Percentiles rank a stretch among this genome's conserved stretches.
Conservation (phyloP, 352 stramenopile genomes). For the Globisporangium irregulare region DNA sequence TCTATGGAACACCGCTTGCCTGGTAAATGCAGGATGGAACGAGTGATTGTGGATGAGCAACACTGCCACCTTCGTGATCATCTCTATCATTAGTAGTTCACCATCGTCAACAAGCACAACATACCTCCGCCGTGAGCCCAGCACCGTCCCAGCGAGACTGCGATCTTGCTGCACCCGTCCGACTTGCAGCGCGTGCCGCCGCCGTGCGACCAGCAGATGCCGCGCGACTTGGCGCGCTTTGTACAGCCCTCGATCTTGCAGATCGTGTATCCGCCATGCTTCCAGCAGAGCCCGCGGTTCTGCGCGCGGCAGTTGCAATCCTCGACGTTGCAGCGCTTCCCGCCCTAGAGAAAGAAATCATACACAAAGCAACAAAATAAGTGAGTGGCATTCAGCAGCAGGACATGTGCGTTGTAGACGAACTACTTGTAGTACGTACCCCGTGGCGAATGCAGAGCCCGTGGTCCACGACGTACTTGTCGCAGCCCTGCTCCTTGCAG, state of each 20-base stretch:
- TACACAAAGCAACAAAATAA: neutral
- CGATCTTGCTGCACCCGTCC: slow-evolving; percentile 24
- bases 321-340: slow-evolving; percentile 48
- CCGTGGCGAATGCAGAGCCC: slow-evolving; percentile 44
- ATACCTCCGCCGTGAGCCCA: slow-evolving; percentile 1
- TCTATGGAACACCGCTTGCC: slow-evolving; percentile 41
- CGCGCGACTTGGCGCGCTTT: slow-evolving; percentile 30
- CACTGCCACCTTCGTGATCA: neutral
- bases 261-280: slow-evolving; percentile 37
- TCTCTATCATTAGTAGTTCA: neutral
- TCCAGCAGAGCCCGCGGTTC: slow-evolving; percentile 56
- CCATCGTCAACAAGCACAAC: slow-evolving; percentile 6
- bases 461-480: slow-evolving; percentile 47
- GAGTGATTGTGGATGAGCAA: neutral
- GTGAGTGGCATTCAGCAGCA: neutral
- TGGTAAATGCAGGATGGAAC: slow-evolving; percentile 3
- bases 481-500: slow-evolving; percentile 33
- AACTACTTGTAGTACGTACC: slow-evolving; percentile 15
- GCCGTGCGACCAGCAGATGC: slow-evolving; percentile 27
- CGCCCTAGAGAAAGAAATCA: slow-evolving; percentile 19
- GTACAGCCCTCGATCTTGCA: slow-evolving; percentile 30
- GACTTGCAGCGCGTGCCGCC: slow-evolving; percentile 39
- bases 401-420: neutral
- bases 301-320: slow-evolving; percentile 51
- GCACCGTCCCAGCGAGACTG: neutral